phyloP scores from a whole-genome alignment of 306 rosid species.

The Cicer yamashitae region DNA sequence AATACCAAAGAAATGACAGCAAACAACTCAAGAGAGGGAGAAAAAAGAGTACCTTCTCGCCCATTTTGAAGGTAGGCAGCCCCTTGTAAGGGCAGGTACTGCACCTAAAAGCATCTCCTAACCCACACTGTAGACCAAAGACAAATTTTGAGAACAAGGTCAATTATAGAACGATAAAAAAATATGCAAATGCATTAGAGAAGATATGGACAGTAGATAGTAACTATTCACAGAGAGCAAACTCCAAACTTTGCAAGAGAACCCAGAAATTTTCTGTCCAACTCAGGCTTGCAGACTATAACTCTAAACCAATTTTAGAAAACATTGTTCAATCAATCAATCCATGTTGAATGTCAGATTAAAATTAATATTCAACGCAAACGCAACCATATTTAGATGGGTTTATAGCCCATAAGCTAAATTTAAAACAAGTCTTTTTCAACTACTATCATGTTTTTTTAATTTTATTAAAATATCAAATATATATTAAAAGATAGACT shows the following conservation, averaged over 20 bases:
- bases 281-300: background rate
- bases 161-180: background rate
- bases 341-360: background rate
- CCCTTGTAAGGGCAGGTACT: conserved; percentile 96
- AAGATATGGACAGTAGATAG: background rate
- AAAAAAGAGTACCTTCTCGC: conserved; percentile 75
- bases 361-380: background rate
- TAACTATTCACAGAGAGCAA: conserved; percentile 3
- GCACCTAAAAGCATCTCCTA: conserved; percentile 98
- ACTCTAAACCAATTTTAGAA: conserved; percentile 22
- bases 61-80: conserved; percentile 88
- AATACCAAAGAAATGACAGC: conserved; percentile 16
- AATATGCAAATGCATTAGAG: conserved; percentile 2
- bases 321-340: background rate
- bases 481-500: too few relatives aligned
- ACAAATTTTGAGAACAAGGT: conserved; percentile 47
- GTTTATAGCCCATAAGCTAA: conserved; percentile 5
- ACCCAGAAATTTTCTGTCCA: conserved; percentile 10
- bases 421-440: conserved; percentile 1
- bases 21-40: background rate
- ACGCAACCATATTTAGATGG: background rate
- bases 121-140: conserved; percentile 79
- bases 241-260: conserved; percentile 1
- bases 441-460: too few relatives aligned
- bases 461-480: too few relatives aligned